Conservation (phyloP, 78 protist species). For the Planoprotostelium fungivorum region DNA sequence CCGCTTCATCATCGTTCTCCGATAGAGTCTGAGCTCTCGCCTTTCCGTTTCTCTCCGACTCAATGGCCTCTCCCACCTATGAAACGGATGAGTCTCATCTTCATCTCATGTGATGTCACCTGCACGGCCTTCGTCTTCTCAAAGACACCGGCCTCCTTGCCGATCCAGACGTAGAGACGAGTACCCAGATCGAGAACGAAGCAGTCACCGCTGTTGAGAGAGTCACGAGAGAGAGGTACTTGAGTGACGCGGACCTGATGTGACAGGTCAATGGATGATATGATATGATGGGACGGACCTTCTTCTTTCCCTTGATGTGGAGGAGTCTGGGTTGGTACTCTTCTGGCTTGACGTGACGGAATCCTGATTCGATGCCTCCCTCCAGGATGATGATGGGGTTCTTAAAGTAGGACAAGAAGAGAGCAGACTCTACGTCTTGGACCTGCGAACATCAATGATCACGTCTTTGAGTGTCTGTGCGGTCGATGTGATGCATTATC, state of each 20-base stretch:
- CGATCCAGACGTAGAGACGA: slow-evolving; percentile 19
- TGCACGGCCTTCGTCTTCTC: slow-evolving; percentile 30
- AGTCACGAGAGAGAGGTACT: not conserved
- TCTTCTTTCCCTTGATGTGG: slow-evolving; percentile 31
- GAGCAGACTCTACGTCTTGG: slow-evolving; percentile 16
- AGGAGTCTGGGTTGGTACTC: slow-evolving; percentile 45
- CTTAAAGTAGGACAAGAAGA: slow-evolving; percentile 35
- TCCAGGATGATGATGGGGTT: slow-evolving; percentile 18
- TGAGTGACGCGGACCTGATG: slow-evolving; percentile 11
- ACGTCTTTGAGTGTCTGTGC: no score
- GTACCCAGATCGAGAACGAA: slow-evolving; percentile 49
- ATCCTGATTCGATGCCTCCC: slow-evolving; percentile 59
- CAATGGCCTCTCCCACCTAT: slow-evolving; percentile 25
- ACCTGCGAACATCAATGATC: no score
- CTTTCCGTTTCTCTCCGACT: slow-evolving; percentile 30
- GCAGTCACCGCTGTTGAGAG: slow-evolving; percentile 44
- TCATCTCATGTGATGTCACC: no score
- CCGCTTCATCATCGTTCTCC: not conserved
- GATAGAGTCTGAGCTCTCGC: slow-evolving; percentile 4
- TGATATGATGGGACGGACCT: not conserved
- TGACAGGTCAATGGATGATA: not conserved
- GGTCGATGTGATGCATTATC: no score
- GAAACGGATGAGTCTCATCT: no score
- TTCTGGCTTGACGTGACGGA: slow-evolving; percentile 23
- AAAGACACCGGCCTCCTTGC: slow-evolving; percentile 10